phyloP scores from a whole-genome alignment of 2,329 filamentous ascomycete species.

The Cytospora piceicola region DNA sequence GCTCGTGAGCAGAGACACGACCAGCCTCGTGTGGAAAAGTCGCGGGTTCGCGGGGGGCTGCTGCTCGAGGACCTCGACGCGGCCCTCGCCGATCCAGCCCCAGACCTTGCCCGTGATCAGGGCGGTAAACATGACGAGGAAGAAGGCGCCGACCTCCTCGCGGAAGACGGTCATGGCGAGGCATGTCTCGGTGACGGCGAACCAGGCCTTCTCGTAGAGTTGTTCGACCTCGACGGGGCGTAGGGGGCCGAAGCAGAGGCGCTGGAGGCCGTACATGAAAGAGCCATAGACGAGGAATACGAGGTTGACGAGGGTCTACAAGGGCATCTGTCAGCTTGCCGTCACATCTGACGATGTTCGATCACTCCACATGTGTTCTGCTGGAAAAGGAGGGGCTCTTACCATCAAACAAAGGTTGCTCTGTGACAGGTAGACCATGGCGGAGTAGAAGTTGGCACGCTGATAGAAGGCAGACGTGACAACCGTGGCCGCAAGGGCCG shows the following conservation, averaged over 20 bases:
- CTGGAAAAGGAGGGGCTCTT: slow-evolving; percentile 38
- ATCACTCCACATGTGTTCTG: neutral
- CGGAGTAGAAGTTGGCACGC: slow-evolving; percentile 96
- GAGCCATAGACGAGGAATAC: slow-evolving; percentile 79
- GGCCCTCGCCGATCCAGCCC: slow-evolving; percentile 96
- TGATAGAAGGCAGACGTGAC: slow-evolving; percentile 91
- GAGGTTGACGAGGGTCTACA: slow-evolving; percentile 86
- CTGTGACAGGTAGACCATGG: slow-evolving; percentile 94
- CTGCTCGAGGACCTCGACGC: slow-evolving; percentile 93
- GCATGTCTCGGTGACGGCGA: slow-evolving; percentile 94
- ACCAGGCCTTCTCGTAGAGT: slow-evolving; percentile 97
- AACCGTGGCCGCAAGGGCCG: slow-evolving; percentile 80
- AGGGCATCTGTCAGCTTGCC: neutral
- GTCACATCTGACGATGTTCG: neutral
- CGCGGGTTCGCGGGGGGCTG: slow-evolving; percentile 88
- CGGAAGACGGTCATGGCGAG: slow-evolving; percentile 98
- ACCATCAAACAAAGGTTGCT: slow-evolving; percentile 95
- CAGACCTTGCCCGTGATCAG: slow-evolving; percentile 94
- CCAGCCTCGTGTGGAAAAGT: slow-evolving; percentile 83
- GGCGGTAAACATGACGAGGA: slow-evolving; percentile 93
- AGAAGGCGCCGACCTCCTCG: slow-evolving; percentile 92
- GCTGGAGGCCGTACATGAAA: slow-evolving; percentile 84
- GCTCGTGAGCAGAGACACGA: slow-evolving; percentile 77
- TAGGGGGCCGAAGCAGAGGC: slow-evolving; percentile 85
- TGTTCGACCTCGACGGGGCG: slow-evolving; percentile 96